Evolutionary conservation across 2,329 filamentous ascomycete genomes (phyloP).

Genomic region (Neofusicoccum parvum): DNA sequence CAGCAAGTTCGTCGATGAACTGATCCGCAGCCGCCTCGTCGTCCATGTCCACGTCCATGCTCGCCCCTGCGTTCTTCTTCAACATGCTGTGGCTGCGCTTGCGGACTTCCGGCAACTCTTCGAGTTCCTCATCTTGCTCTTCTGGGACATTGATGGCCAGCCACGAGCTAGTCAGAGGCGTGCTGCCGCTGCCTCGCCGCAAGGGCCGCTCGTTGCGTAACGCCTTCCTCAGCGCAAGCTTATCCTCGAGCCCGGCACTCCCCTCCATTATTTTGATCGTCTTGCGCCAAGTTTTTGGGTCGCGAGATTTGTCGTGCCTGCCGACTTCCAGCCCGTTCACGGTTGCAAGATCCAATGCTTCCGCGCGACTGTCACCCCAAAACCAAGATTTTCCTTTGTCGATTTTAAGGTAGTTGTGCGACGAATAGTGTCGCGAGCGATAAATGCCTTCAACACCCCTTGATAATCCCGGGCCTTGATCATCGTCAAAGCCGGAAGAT

Average conservation of each 20-base stretch:
- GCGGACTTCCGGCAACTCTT: not conserved
- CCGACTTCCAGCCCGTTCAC: conserved; percentile 58
- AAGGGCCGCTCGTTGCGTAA: conserved; percentile 1
- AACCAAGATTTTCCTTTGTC: conserved; percentile 52
- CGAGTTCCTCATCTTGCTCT: not conserved
- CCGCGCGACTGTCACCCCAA: conserved; percentile 58
- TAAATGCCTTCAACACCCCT: conserved; percentile 50
- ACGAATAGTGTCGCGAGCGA: conserved; percentile 51
- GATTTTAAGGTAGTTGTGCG: conserved; percentile 43
- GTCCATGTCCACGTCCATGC: not conserved
- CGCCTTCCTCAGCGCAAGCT: conserved; percentile 7
- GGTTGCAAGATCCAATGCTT: conserved; percentile 58
- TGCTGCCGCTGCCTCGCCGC: not conserved
- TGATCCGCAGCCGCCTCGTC: conserved; percentile 14
- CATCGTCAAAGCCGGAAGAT: conserved; percentile 26
- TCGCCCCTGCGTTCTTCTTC: not conserved
- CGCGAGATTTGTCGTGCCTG: conserved; percentile 46
- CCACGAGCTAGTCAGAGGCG: not conserved
- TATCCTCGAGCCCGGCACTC: conserved; percentile 23
- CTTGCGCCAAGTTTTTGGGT: conserved; percentile 50
- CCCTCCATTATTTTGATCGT: conserved; percentile 50
- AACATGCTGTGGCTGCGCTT: not conserved
- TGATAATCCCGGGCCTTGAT: not conserved
- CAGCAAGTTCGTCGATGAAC: conserved; percentile 17
- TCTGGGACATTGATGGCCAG: conserved; percentile 4